A percentile compares a stretch with the other conserved stretches of the same genome.
These are phyloP conservation scores for Psilocybe sp. DNA, from an alignment of 768 basidiomycete genomes.

Conservation along the genomic window DNA sequence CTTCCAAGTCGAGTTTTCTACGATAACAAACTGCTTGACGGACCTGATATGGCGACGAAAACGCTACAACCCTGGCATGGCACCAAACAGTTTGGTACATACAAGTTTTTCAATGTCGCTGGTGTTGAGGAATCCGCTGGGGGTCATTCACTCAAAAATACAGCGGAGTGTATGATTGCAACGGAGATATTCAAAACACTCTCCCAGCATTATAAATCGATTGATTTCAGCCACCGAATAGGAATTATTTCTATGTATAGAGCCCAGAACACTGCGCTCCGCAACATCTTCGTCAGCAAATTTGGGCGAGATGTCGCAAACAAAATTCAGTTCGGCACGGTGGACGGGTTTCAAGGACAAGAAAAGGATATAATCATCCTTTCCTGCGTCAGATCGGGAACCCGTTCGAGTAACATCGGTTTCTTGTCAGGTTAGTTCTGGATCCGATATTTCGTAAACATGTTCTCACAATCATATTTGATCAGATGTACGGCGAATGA, in stretches of 20 bases:
- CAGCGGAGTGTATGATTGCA: conserved; percentile 69
- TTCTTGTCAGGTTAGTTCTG: conserved; percentile 71
- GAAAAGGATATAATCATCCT: conserved; percentile 98
- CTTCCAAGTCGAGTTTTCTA: conserved; percentile 92
- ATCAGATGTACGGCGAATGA: conserved; percentile 84
- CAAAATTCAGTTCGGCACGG: conserved; percentile 91
- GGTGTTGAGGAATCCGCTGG: conserved; percentile 66
- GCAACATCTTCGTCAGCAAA: conserved; percentile 59
- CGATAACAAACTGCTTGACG: conserved; percentile 73
- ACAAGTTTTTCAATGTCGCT: conserved; percentile 84
- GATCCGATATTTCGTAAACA: neutral
- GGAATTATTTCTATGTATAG: conserved; percentile 92
- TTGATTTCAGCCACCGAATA: conserved; percentile 41
- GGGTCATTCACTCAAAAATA: conserved; percentile 71
- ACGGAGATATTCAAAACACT: conserved; percentile 75
- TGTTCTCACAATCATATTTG: conserved; percentile 1
- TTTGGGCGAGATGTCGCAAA: conserved; percentile 72
- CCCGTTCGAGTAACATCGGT: conserved; percentile 77
- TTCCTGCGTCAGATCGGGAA: conserved; percentile 93
- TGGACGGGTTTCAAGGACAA: conserved; percentile 99
- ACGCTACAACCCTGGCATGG: conserved; percentile 86
- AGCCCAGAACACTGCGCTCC: conserved; percentile 79
- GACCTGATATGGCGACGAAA: conserved; percentile 82
- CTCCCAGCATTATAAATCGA: conserved; percentile 52
- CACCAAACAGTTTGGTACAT: conserved; percentile 74